Percentiles rank a stretch among this genome's conserved stretches.
Conservation (phyloP, 805 yeast genomes). For the Candida schatavii region DNA sequence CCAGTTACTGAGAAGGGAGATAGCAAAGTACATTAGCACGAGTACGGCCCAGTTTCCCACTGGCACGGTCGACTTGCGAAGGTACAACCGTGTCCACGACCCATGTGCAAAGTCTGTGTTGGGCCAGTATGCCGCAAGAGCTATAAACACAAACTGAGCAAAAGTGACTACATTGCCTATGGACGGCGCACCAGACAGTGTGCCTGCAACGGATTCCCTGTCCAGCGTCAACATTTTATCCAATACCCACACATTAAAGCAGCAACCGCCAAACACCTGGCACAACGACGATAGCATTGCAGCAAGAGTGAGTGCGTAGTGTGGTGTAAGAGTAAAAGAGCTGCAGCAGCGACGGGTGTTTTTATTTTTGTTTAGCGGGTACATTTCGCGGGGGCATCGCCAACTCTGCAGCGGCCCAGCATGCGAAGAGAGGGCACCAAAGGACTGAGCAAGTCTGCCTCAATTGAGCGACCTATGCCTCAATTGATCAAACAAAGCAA, state of each 20-base stretch:
- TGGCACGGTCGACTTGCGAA: slow-evolving; percentile 39
- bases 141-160: slow-evolving; percentile 52
- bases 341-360: too few species aligned
- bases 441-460: too few species aligned
- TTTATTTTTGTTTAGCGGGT: too few species aligned
- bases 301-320: not conserved
- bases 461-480: too few species aligned
- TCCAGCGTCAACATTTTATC: slow-evolving; percentile 45
- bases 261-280: slow-evolving; percentile 69
- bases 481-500: too few species aligned
- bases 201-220: slow-evolving; percentile 2
- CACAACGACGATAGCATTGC: not conserved
- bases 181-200: slow-evolving; percentile 18
- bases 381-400: too few species aligned
- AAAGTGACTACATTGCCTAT: slow-evolving; percentile 57
- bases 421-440: too few species aligned
- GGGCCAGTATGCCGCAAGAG: slow-evolving; percentile 40
- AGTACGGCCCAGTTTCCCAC: slow-evolving; percentile 41
- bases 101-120: slow-evolving; percentile 24
- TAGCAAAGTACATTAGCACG: slow-evolving; percentile 48
- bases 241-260: slow-evolving; percentile 62
- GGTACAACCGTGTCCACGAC: slow-evolving; percentile 20
- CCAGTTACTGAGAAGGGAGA: slow-evolving; percentile 54
- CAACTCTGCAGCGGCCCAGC: too few species aligned
- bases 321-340: not conserved